A percentile compares a stretch with the other conserved stretches of the same genome.
phyloP scores from a whole-genome alignment of 2,329 filamentous ascomycete species.

The Byssoonygena ceratinophila region DNA sequence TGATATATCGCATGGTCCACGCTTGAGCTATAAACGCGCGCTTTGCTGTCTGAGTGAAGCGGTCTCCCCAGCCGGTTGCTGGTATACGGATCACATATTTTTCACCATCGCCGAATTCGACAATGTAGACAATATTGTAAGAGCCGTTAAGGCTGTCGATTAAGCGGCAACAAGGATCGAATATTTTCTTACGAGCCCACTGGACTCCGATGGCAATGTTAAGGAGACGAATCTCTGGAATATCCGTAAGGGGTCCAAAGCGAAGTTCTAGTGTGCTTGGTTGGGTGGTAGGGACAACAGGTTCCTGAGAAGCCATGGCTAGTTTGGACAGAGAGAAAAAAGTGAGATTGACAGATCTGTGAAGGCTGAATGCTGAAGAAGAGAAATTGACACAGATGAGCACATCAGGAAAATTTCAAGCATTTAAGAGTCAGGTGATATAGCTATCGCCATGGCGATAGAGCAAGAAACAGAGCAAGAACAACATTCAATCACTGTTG shows the following conservation, averaged over 20 bases:
- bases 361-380: not conserved
- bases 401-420: too few relatives aligned
- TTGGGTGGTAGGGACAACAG: not conserved
- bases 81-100: not conserved
- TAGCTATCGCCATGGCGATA: not conserved
- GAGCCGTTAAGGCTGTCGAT: not conserved
- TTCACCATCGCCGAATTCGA: not conserved
- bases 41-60: not conserved
- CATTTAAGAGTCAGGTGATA: too few relatives aligned
- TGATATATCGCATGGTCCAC: not conserved
- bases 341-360: not conserved
- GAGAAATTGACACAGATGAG: too few relatives aligned
- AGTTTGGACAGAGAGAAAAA: not conserved
- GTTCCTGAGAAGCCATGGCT: not conserved
- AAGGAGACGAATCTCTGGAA: not conserved
- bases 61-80: not conserved
- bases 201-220: not conserved
- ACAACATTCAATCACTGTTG: not conserved
- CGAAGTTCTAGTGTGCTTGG: not conserved
- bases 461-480: not conserved
- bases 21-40: not conserved
- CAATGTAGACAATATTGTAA: not conserved
- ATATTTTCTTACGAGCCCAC: not conserved
- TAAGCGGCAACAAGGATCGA: not conserved
- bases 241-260: not conserved